Evolutionary conservation across 2,329 filamentous ascomycete species (phyloP).

Genomic region (Reticulascus tulasneorum): DNA sequence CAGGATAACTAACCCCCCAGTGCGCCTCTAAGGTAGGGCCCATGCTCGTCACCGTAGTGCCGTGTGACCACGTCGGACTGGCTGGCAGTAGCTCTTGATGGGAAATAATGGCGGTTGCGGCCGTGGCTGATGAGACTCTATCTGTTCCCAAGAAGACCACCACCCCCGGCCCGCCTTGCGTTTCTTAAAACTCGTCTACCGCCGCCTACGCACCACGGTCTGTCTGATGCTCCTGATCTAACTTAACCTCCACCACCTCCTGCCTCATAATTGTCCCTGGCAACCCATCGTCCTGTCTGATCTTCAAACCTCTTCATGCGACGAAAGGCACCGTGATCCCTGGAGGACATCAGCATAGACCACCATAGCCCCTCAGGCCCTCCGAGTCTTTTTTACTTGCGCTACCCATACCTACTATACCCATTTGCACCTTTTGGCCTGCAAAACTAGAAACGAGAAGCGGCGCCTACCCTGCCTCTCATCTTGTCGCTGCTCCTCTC

Average conservation of each 20-base stretch:
- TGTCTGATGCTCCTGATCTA: conserved; percentile 12
- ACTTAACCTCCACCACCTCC: conserved; percentile 29
- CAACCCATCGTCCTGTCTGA: conserved; percentile 26
- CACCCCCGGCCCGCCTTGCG: conserved; percentile 5
- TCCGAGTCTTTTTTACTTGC: too few relatives aligned
- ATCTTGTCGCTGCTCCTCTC: not conserved
- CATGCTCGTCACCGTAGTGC: not conserved
- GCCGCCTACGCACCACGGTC: conserved; percentile 19
- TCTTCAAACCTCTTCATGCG: conserved; percentile 29
- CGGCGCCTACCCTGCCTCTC: not conserved
- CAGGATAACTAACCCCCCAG: conserved; percentile 6
- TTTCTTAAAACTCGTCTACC: conserved; percentile 21
- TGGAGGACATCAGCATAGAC: conserved; percentile 11
- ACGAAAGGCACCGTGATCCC: conserved; percentile 20
- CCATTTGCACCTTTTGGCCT: too few relatives aligned
- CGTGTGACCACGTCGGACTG: conserved; percentile 19
- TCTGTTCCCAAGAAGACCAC: conserved; percentile 4
- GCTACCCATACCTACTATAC: too few relatives aligned
- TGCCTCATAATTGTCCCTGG: conserved; percentile 19
- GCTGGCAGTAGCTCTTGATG: conserved; percentile 19
- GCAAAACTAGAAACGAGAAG: too few relatives aligned
- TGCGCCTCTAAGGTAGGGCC: not conserved
- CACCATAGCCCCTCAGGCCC: conserved; percentile 6
- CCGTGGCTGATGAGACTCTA: conserved; percentile 21
- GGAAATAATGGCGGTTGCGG: conserved; percentile 25